These are phyloP conservation scores for Thymus quinquecostatus DNA, from an alignment of 257 asterid genomes.

Conservation along the genomic window DNA sequence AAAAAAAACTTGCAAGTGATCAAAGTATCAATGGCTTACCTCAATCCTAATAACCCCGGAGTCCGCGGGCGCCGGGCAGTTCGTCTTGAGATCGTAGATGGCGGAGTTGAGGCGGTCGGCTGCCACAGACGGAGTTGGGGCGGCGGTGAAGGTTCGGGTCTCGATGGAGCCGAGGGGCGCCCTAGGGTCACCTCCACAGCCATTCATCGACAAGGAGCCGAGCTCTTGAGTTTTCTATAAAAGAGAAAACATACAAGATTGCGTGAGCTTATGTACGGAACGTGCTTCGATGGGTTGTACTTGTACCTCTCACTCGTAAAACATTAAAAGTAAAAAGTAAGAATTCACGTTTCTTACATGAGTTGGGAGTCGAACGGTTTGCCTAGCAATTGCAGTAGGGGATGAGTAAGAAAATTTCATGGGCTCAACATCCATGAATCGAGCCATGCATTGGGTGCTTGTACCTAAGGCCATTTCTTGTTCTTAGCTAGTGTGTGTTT, in stretches of 20 bases:
- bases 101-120: slow-evolving; percentile 66
- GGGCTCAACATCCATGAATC: slow-evolving; percentile 50
- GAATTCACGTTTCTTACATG: slow-evolving; percentile 39
- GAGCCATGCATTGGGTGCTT: slow-evolving; percentile 40
- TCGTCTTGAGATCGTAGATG: slow-evolving; percentile 52
- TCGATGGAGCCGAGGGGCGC: slow-evolving; percentile 65
- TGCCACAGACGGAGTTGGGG: slow-evolving; percentile 54
- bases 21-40: slow-evolving; percentile 38
- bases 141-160: slow-evolving; percentile 60
- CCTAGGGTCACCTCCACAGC: slow-evolving; percentile 62
- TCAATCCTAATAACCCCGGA: slow-evolving; percentile 86
- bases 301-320: slow-evolving; percentile 18
- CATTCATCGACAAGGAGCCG: slow-evolving; percentile 66
- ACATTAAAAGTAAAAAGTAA: not conserved
- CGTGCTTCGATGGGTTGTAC: slow-evolving; percentile 18
- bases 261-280: not conserved
- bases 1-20: too few relatives aligned
- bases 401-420: slow-evolving; percentile 42
- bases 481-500: not conserved
- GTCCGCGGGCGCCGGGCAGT: slow-evolving; percentile 37
- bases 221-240: slow-evolving; percentile 52
- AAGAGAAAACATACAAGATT: not conserved
- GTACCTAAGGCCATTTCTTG: slow-evolving; percentile 42
- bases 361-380: slow-evolving; percentile 43
- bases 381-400: slow-evolving; percentile 45